These are phyloP conservation scores for Phytophthora pistaciae DNA, from an alignment of 352 stramenopile genomes.

Conservation along the genomic window DNA sequence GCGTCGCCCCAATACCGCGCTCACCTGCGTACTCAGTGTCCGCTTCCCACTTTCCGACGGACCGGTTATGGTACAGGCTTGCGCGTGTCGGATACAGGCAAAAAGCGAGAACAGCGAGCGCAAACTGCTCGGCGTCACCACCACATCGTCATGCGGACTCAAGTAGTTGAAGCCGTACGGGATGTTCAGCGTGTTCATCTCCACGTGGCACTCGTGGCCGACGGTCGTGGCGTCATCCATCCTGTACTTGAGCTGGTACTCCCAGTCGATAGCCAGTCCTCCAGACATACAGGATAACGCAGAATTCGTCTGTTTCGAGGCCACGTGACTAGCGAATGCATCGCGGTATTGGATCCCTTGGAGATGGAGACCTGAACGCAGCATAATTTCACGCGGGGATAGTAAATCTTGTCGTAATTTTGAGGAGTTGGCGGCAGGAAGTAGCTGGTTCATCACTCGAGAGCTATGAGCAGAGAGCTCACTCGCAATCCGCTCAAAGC, in stretches of 20 bases:
- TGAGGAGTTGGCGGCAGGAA: not conserved
- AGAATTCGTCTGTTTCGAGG: conserved; percentile 8
- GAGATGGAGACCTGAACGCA: conserved; percentile 43
- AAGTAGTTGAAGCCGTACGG: conserved; percentile 78
- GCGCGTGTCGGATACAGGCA: conserved; percentile 47
- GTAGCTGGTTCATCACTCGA: conserved; percentile 1
- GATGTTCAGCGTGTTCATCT: conserved; percentile 56
- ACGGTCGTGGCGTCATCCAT: conserved; percentile 69
- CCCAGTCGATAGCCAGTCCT: conserved; percentile 45
- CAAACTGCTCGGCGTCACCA: conserved; percentile 57
- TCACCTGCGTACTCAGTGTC: conserved; percentile 51
- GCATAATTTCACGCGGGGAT: conserved; percentile 18
- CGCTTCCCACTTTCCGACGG: conserved; percentile 41
- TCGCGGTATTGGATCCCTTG: conserved; percentile 73
- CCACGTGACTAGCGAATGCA: conserved; percentile 34
- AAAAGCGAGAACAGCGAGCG: conserved; percentile 66
- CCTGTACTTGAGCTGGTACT: conserved; percentile 67
- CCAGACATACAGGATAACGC: not conserved
- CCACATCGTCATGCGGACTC: conserved; percentile 29
- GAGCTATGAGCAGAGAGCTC: conserved; percentile 17
- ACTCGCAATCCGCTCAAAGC: conserved; percentile 8
- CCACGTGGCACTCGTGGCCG: conserved; percentile 69
- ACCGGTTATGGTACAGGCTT: conserved; percentile 40
- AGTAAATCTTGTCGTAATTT: not conserved
- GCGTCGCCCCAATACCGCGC: conserved; percentile 52